Evolutionary conservation across 83 land plant genomes (phyloP), one percentile per base, ranked within the genome.

Genomic region (Larix sibirica): DNA sequence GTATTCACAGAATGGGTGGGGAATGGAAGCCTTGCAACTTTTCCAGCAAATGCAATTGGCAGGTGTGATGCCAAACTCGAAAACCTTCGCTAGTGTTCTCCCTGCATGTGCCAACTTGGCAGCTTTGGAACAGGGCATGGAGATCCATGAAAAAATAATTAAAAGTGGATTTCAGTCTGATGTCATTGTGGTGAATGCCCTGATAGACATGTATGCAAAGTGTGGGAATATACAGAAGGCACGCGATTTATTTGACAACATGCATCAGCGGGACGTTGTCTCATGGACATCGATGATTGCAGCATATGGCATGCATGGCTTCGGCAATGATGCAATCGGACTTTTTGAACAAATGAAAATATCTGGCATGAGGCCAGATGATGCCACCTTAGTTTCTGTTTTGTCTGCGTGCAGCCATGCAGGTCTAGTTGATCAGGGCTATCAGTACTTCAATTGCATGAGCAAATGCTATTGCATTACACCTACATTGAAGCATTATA

Each of bases 61-160:
- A 70, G 92, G 91, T 26, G 83, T 90, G 2, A 78, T 79, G 64
- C 96, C 96, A 73, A 88, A 92, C 60, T 84, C 80, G 73, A 85
- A 82, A 75, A 91, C 94, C 21, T 83, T 94, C 33, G 88, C 92
- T 4, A 83, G 92, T 36, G 80, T 92, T 70, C 76, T 94, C 21
- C 85, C 91, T 75, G 92, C 83, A 60, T 84, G 87, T 84, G 88
- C 96, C 73, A 90, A 81, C 78, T 83, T 90, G 36, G 92, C 86
- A 68, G 82, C 89, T 24, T 64, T 92, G 79, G 80, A 87, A 67
- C 83, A 88, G 81, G 96, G 96, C 18, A 89, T 78, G 83, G 88
- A 90, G 85, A 87, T 92, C 61, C 96, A 94, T 83, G 89, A 84
- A 13, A 80, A 59, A 69, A 94, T 91, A 61, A 26, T 89, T 69